A percentile compares a stretch with the other conserved stretches of the same genome.
These are phyloP conservation scores for Haplosporangium sp. DNA, from an alignment of 371 early-diverging fungal genomes.

Conservation along the genomic window DNA sequence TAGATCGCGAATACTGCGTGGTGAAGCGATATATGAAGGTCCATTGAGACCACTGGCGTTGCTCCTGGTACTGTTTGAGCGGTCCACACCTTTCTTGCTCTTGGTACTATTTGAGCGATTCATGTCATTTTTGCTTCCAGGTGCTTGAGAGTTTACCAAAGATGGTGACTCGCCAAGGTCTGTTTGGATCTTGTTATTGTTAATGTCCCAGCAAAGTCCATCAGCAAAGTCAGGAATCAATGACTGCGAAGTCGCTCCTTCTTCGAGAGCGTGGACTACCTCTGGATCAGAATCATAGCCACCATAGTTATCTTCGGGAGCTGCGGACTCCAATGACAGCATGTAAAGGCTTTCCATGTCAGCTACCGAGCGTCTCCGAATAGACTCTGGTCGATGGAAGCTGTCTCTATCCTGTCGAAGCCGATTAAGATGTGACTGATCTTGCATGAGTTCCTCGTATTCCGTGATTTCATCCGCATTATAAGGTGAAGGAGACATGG, in stretches of 20 bases:
- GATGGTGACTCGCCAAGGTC: slow-evolving; percentile 11
- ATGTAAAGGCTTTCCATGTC: slow-evolving; percentile 45
- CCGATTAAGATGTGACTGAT: slow-evolving; percentile 26
- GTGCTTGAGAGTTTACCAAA: slow-evolving; percentile 22
- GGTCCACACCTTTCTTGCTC: slow-evolving; percentile 16
- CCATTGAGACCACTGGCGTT: slow-evolving; percentile 31
- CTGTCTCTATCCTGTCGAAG: slow-evolving; percentile 33
- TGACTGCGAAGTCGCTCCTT: slow-evolving; percentile 1
- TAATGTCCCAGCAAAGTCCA: slow-evolving; percentile 51
- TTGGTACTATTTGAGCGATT: slow-evolving; percentile 50
- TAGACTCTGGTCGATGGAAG: slow-evolving; percentile 18
- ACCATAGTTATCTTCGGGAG: slow-evolving; percentile 35
- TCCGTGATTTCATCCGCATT: slow-evolving; percentile 26
- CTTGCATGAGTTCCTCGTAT: slow-evolving; percentile 48
- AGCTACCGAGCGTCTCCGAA: slow-evolving; percentile 34
- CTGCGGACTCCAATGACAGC: slow-evolving; percentile 8
- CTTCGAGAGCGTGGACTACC: slow-evolving; percentile 24
- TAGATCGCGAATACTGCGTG: slow-evolving; percentile 31
- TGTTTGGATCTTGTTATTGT: slow-evolving; percentile 7
- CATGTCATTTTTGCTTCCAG: slow-evolving; percentile 18
- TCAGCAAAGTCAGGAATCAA: slow-evolving; percentile 45
- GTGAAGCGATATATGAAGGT: slow-evolving; percentile 18
- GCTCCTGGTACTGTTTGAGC: slow-evolving; percentile 52
- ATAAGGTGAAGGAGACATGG: slow-evolving; percentile 24
- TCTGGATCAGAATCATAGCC: slow-evolving; percentile 56